These are phyloP conservation scores for Fabrea salina DNA, from an alignment of 169 alveolate genomes.

Conservation along the genomic window DNA sequence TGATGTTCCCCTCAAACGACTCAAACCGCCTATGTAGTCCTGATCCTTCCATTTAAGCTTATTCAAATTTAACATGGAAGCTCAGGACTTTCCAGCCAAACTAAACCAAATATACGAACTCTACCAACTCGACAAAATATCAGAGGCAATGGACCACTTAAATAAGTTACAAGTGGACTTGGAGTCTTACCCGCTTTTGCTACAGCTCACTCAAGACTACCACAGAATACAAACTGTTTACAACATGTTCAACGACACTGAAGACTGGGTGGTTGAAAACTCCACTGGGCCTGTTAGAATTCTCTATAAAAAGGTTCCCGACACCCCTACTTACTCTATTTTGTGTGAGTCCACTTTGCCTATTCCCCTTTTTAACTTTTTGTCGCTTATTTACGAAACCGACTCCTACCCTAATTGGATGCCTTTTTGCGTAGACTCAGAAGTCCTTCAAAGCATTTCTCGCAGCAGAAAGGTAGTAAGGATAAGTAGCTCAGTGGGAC, in stretches of 20 bases:
- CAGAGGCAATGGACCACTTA: too few species aligned
- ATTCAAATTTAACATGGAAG: too few species aligned
- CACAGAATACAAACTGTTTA: neutral
- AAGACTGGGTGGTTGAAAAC: conserved; percentile 4
- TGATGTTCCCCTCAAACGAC: too few species aligned
- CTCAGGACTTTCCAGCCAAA: too few species aligned
- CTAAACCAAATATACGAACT: too few species aligned
- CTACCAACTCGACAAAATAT: too few species aligned
- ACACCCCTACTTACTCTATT: neutral
- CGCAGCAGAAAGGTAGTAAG: neutral
- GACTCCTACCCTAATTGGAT: neutral
- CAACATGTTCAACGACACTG: neutral
- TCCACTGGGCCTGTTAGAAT: neutral
- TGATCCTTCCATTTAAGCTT: too few species aligned
- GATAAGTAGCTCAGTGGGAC: too few species aligned
- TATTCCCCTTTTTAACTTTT: neutral
- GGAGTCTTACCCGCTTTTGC: neutral
- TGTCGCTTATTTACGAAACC: conserved; percentile 4
- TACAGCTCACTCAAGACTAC: neutral
- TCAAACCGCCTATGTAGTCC: too few species aligned
- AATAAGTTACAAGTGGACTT: too few species aligned
- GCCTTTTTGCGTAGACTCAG: neutral
- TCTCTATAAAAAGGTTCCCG: neutral
- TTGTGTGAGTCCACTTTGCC: neutral
- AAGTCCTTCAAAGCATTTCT: neutral